Evolutionary conservation across 2,329 filamentous ascomycete species (phyloP).

Genomic region (Periconia digitata): DNA sequence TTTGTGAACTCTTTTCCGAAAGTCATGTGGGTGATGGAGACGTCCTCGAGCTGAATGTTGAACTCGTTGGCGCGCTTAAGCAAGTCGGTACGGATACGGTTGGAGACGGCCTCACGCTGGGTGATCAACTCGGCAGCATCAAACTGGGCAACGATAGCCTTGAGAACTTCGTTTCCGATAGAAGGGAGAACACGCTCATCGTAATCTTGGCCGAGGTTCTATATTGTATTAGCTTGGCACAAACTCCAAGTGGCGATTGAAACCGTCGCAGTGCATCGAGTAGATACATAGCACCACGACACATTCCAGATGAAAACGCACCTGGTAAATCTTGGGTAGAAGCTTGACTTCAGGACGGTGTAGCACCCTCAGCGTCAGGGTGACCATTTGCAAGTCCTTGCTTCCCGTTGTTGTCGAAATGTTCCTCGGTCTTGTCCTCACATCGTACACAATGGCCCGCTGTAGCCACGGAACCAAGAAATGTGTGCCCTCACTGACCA

Average conservation of each 20-base stretch:
- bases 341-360: conserved; percentile 91
- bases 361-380: conserved; percentile 91
- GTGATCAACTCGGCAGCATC: conserved; percentile 75
- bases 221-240: conserved; percentile 11
- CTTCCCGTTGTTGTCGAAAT: conserved; percentile 96
- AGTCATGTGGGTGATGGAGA: conserved; percentile 99
- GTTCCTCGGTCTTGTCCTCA: conserved; percentile 94
- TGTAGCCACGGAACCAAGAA: conserved; percentile 96
- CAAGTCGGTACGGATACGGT: conserved; percentile 90
- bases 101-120: conserved; percentile 93
- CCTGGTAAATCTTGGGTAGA: conserved; percentile 98
- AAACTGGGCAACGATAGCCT: conserved; percentile 57
- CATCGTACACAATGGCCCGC: conserved; percentile 91
- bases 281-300: neutral
- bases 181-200: conserved; percentile 67
- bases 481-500: conserved; percentile 95
- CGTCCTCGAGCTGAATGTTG: conserved; percentile 98
- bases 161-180: conserved; percentile 58
- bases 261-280: neutral
- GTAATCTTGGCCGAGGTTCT: conserved; percentile 98
- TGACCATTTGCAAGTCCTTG: conserved; percentile 99
- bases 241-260: neutral
- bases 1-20: conserved; percentile 99
- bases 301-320: conserved; percentile 49
- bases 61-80: conserved; percentile 93